These are phyloP conservation scores for Macadamia tetraphylla DNA, from an alignment of 164 flowering plant species.

Conservation along the genomic window DNA sequence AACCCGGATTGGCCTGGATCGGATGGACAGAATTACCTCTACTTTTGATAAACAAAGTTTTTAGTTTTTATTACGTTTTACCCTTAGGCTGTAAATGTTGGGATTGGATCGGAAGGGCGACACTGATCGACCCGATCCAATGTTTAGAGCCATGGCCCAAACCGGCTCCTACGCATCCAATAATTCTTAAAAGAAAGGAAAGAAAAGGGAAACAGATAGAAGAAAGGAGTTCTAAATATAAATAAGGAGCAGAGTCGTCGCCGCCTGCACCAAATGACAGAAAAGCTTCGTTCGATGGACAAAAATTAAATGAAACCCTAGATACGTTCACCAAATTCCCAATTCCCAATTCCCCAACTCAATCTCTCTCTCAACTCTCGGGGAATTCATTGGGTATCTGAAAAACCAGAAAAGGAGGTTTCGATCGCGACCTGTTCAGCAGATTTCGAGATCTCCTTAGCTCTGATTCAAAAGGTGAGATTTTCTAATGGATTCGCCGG, in stretches of 20 bases:
- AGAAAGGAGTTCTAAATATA: too few species aligned
- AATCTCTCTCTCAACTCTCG: neutral
- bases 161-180: neutral
- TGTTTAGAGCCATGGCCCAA: neutral
- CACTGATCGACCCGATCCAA: too few species aligned
- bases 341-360: too few species aligned
- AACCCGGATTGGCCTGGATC: too few species aligned
- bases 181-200: too few species aligned
- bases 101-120: too few species aligned
- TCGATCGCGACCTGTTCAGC: neutral
- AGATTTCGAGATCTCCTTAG: neutral
- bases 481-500: neutral
- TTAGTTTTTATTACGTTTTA: too few species aligned
- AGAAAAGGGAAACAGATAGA: neutral
- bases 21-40: too few species aligned
- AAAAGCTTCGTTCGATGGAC: neutral
- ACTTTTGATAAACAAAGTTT: too few species aligned
- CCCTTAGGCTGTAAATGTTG: too few species aligned
- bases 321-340: neutral
- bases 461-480: neutral
- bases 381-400: neutral
- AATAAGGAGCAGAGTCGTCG: neutral
- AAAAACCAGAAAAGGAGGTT: neutral
- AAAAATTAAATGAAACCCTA: neutral
- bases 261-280: neutral